These are phyloP conservation scores for Psilocybe mexicana DNA, from an alignment of 1,284 basidiomycete species.

Conservation along the genomic window DNA sequence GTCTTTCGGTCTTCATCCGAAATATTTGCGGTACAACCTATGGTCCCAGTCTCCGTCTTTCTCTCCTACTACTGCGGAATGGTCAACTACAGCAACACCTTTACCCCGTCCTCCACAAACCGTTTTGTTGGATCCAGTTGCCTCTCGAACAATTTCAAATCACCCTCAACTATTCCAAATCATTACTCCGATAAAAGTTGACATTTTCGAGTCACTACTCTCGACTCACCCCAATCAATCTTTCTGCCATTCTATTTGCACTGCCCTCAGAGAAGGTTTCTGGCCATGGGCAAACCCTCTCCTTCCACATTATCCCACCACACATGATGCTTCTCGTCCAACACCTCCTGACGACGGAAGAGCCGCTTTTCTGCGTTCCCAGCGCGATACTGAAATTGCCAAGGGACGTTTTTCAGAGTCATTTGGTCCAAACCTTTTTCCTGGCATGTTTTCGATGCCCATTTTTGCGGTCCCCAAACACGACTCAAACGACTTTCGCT, in stretches of 20 bases:
- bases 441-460: conserved; percentile 48
- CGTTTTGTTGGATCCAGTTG: conserved; percentile 19
- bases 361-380: conserved; percentile 29
- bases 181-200: conserved; percentile 35
- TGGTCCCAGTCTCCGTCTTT: conserved; percentile 1
- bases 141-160: conserved; percentile 19
- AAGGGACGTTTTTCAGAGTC: conserved; percentile 35
- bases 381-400: conserved; percentile 34
- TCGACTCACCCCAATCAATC: conserved; percentile 30
- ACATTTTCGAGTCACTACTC: conserved; percentile 26
- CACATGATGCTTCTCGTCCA: conserved; percentile 24
- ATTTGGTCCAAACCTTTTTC: conserved; percentile 38
- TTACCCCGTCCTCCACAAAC: conserved; percentile 17
- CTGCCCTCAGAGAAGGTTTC: conserved; percentile 31
- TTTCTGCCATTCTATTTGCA: conserved; percentile 29
- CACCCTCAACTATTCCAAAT: conserved; percentile 35
- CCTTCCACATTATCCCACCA: conserved; percentile 19
- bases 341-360: conserved; percentile 12
- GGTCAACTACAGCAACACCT: conserved; percentile 21
- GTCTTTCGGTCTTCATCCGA: conserved; percentile 7
- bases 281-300: conserved; percentile 36
- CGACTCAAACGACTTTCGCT: conserved; percentile 31
- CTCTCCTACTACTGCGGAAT: conserved; percentile 13
- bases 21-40: conserved; percentile 18
- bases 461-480: conserved; percentile 41